Conservation (phyloP, 495 filamentous ascomycete genomes). For the Daldinia vernicosa region DNA sequence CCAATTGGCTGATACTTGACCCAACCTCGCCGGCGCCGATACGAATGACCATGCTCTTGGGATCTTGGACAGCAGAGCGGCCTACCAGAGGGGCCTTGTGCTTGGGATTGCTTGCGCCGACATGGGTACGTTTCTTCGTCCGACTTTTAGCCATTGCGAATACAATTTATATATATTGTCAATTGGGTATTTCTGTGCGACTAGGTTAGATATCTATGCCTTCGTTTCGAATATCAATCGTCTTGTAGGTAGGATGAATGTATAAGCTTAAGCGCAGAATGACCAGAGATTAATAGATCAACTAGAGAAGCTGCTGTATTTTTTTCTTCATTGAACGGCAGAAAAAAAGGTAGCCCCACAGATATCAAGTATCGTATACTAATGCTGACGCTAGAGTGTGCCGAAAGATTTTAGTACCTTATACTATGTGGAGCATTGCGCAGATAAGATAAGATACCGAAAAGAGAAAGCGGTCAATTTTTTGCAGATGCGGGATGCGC, state of each 20-base stretch:
- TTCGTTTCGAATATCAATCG: not conserved
- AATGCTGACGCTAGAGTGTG: not conserved
- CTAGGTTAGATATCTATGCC: not conserved
- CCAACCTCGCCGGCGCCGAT: conserved; percentile 95
- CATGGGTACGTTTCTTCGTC: conserved; percentile 90
- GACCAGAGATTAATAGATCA: not conserved
- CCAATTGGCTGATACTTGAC: conserved; percentile 88
- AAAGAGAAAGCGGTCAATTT: conserved; percentile 34
- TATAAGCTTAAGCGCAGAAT: not conserved
- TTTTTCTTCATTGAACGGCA: conserved; percentile 18
- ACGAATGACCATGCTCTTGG: conserved; percentile 98
- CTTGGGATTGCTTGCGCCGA: conserved; percentile 71
- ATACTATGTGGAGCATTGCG: conserved; percentile 6
- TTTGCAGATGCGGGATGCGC: conserved; percentile 33
- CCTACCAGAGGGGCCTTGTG: conserved; percentile 41
- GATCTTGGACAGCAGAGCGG: conserved; percentile 63
- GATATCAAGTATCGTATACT: conserved; percentile 11
- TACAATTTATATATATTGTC: not conserved
- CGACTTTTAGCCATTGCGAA: conserved; percentile 77
- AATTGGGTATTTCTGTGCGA: not conserved
- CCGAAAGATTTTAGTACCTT: conserved; percentile 2
- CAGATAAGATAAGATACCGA: conserved; percentile 28
- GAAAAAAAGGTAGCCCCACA: conserved; percentile 22
- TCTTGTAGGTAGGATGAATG: not conserved
- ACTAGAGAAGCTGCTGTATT: not conserved